phyloP scores from a whole-genome alignment of 352 stramenopile genomes.

The Globisporangium irregulare region DNA sequence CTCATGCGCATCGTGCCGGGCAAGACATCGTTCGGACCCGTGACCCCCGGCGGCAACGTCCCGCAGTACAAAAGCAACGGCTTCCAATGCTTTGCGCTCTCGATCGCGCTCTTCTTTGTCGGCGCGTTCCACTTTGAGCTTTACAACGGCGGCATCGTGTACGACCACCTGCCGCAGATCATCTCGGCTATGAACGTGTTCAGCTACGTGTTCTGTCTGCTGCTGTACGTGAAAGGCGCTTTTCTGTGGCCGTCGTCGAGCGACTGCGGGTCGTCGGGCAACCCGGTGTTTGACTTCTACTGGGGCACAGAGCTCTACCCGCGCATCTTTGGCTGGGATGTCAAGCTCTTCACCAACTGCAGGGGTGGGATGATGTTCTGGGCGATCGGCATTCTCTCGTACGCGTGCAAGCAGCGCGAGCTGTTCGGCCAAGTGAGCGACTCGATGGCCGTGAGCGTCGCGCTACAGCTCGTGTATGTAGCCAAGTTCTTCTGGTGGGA shows the following conservation, averaged over 20 bases:
- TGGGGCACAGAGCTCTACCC: slow-evolving; percentile 98
- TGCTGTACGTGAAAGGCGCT: slow-evolving; percentile 92
- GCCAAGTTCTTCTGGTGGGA: slow-evolving; percentile 98
- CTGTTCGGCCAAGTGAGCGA: slow-evolving; percentile 77
- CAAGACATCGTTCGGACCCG: slow-evolving; percentile 78
- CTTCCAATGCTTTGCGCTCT: slow-evolving; percentile 89
- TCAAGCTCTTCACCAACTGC: slow-evolving; percentile 99
- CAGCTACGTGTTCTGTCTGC: slow-evolving; percentile 90
- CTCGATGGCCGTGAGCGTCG: slow-evolving; percentile 86
- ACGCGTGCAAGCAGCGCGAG: slow-evolving; percentile 87
- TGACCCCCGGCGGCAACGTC: slow-evolving; percentile 85
- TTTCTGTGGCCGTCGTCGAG: slow-evolving; percentile 82
- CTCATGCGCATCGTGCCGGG: slow-evolving; percentile 91
- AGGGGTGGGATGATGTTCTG: slow-evolving; percentile 97
- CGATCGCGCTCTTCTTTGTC: slow-evolving; percentile 69
- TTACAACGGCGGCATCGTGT: slow-evolving; percentile 76
- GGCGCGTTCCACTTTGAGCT: slow-evolving; percentile 50
- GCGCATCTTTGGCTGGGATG: slow-evolving; percentile 87
- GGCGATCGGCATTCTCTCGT: slow-evolving; percentile 89
- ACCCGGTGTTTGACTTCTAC: slow-evolving; percentile 95
- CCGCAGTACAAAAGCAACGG: slow-evolving; percentile 93
- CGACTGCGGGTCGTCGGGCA: slow-evolving; percentile 92
- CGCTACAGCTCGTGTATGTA: slow-evolving; percentile 93
- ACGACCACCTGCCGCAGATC: slow-evolving; percentile 85
- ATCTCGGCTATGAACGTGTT: slow-evolving; percentile 95